phyloP scores from a whole-genome alignment of 2,329 filamentous ascomycete species.

The Alternaria rosae region DNA sequence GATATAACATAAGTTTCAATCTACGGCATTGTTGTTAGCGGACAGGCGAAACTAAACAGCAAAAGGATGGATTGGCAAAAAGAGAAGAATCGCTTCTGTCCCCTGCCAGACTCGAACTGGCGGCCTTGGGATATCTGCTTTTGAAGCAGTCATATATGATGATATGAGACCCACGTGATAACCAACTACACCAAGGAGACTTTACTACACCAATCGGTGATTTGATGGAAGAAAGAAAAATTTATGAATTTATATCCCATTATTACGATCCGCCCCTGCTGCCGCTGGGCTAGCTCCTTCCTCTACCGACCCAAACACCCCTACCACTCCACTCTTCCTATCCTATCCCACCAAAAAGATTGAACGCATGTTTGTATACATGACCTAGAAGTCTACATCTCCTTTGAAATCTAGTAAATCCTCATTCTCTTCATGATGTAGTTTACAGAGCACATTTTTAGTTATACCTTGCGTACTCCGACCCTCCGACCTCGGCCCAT shows the following conservation, averaged over 20 bases:
- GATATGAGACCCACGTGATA: slow-evolving; percentile 43
- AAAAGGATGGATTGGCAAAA: slow-evolving; percentile 3
- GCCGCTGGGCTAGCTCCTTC: not conserved
- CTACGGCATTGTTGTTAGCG: not conserved
- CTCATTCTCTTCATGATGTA: not conserved
- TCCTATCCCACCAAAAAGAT: not conserved
- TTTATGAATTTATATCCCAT: no score
- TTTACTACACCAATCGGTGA: no score
- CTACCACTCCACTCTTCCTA: not conserved
- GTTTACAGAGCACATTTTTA: not conserved
- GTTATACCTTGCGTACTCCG: not conserved
- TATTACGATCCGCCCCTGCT: not conserved
- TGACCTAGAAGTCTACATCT: not conserved
- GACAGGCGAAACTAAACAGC: no score
- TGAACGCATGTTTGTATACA: not conserved
- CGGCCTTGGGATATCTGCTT: slow-evolving; percentile 37
- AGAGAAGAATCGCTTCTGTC: no score
- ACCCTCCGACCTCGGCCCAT: slow-evolving; percentile 31
- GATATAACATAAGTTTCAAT: not conserved
- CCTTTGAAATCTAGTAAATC: not conserved
- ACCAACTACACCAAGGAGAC: slow-evolving; percentile 42
- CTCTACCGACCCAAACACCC: not conserved
- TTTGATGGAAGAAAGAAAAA: not conserved
- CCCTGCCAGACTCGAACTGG: slow-evolving; percentile 41
- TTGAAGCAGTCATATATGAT: slow-evolving; percentile 31